Percentiles rank a stretch among this genome's conserved stretches.
phyloP scores from a whole-genome alignment of 805 yeast genomes.

The Nakazawaea siamensis region DNA sequence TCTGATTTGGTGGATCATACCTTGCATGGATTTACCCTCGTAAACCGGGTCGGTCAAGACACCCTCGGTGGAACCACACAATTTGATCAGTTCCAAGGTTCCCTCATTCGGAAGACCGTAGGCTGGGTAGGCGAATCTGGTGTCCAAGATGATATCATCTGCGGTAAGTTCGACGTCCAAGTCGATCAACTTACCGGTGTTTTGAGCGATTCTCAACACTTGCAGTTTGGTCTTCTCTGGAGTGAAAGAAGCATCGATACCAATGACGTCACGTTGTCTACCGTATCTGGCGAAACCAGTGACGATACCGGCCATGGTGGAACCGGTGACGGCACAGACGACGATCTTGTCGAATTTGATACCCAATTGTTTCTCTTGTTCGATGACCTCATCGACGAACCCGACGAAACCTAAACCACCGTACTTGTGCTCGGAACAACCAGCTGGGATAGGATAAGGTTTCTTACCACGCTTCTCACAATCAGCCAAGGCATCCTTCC shows the following conservation, averaged over 20 bases:
- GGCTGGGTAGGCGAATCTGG: conserved; percentile 25
- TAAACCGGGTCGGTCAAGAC: conserved; percentile 28
- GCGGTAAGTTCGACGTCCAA: conserved; percentile 16
- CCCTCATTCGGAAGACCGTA: conserved; percentile 28
- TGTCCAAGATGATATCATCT: conserved; percentile 21
- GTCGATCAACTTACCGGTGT: conserved; percentile 24
- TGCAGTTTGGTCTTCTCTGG: conserved; percentile 27
- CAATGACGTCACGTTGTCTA: conserved; percentile 25
- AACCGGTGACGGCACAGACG: conserved; percentile 27
- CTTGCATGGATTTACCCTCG: conserved; percentile 28
- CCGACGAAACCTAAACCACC: conserved; percentile 29
- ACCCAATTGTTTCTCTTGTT: conserved; percentile 26
- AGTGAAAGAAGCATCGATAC: conserved; percentile 26
- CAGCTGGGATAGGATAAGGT: conserved; percentile 29
- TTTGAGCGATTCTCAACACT: conserved; percentile 24
- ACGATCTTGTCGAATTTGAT: conserved; percentile 25
- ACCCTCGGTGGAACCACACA: conserved; percentile 26
- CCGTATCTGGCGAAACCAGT: conserved; percentile 27
- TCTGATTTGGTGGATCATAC: conserved; percentile 19
- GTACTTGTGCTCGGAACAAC: conserved; percentile 27
- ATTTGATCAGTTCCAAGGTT: conserved; percentile 26
- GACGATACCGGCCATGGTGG: conserved; percentile 26
- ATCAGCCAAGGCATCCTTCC: conserved; percentile 22
- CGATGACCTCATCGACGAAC: conserved; percentile 24
- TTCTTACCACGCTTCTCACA: conserved; percentile 21